phyloP scores from a whole-genome alignment of 805 yeast species.

The Ogataea minuta region DNA sequence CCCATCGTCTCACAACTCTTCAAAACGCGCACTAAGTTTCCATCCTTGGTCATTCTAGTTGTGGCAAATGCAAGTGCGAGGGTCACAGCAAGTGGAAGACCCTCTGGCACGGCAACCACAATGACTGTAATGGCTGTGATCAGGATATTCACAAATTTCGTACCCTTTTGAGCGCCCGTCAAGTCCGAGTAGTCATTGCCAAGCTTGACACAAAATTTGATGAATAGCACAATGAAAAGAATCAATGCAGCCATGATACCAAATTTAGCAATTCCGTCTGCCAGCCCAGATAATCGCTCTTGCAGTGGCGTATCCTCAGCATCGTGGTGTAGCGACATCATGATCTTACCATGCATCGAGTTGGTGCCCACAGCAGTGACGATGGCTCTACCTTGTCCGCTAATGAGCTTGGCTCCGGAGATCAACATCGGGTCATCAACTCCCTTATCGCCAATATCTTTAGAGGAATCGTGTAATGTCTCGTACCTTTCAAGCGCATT shows the following conservation, averaged over 20 bases:
- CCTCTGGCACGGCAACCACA: conserved; percentile 99
- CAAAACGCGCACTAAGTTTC: conserved; percentile 90
- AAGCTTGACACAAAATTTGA: conserved; percentile 65
- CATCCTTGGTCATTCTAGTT: conserved; percentile 95
- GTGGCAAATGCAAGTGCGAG: conserved; percentile 97
- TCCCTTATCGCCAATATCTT: conserved; percentile 41
- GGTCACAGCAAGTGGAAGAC: conserved; percentile 95
- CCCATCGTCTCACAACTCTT: conserved; percentile 99
- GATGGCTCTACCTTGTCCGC: conserved; percentile 82
- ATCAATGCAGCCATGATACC: conserved; percentile 83
- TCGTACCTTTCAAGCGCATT: conserved; percentile 36
- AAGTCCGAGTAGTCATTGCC: conserved; percentile 44
- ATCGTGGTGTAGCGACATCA: conserved; percentile 75
- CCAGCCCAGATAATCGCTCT: conserved; percentile 71
- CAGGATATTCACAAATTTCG: conserved; percentile 76
- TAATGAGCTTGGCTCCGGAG: conserved; percentile 84
- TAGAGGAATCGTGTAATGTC: conserved; percentile 1
- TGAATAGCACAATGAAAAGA: conserved; percentile 76
- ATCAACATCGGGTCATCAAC: conserved; percentile 79
- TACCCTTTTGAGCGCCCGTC: conserved; percentile 74
- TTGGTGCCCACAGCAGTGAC: conserved; percentile 89
- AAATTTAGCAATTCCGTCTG: conserved; percentile 93
- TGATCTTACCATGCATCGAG: conserved; percentile 89
- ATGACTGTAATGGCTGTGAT: conserved; percentile 90
- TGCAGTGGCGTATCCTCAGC: conserved; percentile 88